Evolutionary conservation across 2,329 filamentous ascomycete genomes (phyloP).

Genomic region (Pestalotiopsis sp.): DNA sequence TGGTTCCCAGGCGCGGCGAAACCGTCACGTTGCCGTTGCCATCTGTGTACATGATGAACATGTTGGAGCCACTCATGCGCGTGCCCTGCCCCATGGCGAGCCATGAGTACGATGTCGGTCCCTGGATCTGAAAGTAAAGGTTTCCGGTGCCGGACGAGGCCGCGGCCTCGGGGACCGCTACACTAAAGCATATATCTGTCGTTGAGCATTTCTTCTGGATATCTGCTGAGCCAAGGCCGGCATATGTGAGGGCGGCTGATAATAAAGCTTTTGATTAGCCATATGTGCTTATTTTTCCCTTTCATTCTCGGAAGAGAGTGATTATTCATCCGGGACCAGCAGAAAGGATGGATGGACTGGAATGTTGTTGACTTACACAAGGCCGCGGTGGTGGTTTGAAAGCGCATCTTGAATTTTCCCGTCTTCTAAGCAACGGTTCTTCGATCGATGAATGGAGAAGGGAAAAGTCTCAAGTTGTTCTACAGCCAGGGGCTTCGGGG

Average conservation of each 20-base stretch:
- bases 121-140: constrained; percentile 63
- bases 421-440: not conserved
- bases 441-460: not conserved
- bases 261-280: constrained; percentile 7
- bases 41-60: constrained; percentile 65
- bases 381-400: constrained; percentile 16
- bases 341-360: not conserved
- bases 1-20: constrained; percentile 53
- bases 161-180: constrained; percentile 55
- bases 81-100: constrained; percentile 59
- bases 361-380: constrained; percentile 21
- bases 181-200: constrained; percentile 51
- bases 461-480: not conserved
- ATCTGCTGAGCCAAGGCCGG: constrained; percentile 25
- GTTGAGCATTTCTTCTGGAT: constrained; percentile 42
- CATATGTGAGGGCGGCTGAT: constrained; percentile 23
- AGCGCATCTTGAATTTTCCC: constrained; percentile 1
- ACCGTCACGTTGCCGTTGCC: constrained; percentile 62
- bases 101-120: constrained; percentile 56
- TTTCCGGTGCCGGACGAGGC: constrained; percentile 51
- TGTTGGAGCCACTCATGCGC: constrained; percentile 57
- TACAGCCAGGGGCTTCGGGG: not conserved
- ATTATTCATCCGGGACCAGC: not conserved
- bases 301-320: not conserved
- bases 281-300: not conserved